A percentile compares a stretch with the other conserved stretches of the same genome.
Conservation (phyloP, 2,329 filamentous ascomycete genomes). For the Chaetomiaceae sp. region DNA sequence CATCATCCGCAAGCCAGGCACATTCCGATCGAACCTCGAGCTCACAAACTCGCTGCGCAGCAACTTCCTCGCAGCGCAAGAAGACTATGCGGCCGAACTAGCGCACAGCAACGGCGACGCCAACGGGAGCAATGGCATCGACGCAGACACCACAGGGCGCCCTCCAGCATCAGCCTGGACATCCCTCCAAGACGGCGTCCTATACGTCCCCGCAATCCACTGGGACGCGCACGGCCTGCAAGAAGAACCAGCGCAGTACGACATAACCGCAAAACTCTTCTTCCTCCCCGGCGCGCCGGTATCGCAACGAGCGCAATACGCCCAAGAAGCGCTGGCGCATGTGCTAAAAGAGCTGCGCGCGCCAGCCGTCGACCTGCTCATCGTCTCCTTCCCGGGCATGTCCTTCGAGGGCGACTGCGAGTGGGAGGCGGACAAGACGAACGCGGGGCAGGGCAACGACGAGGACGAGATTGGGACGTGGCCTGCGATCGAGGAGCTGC, state of each 20-base stretch:
- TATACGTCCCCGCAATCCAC: conserved; percentile 76
- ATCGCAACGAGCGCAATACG: conserved; percentile 63
- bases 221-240: conserved; percentile 66
- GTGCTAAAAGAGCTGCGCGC: conserved; percentile 78
- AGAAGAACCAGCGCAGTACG: conserved; percentile 81
- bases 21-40: conserved; percentile 86
- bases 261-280: conserved; percentile 94
- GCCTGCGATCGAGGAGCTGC: conserved; percentile 68
- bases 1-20: conserved; percentile 72
- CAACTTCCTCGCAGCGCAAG: conserved; percentile 73
- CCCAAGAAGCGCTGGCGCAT: conserved; percentile 71
- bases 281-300: conserved; percentile 71
- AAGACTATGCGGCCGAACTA: conserved; percentile 46
- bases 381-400: conserved; percentile 89
- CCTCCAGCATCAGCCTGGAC: conserved; percentile 60
- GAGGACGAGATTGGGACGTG: conserved; percentile 66
- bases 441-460: conserved; percentile 59
- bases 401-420: conserved; percentile 92
- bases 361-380: conserved; percentile 75
- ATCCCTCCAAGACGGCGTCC: conserved; percentile 50
- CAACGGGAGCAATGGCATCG: conserved; percentile 31
- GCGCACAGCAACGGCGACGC: conserved; percentile 26
- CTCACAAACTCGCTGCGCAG: conserved; percentile 81
- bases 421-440: conserved; percentile 63
- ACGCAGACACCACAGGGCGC: conserved; percentile 28